phyloP scores from a whole-genome alignment of 1,284 basidiomycete genomes.

The Trametes versicolor region DNA sequence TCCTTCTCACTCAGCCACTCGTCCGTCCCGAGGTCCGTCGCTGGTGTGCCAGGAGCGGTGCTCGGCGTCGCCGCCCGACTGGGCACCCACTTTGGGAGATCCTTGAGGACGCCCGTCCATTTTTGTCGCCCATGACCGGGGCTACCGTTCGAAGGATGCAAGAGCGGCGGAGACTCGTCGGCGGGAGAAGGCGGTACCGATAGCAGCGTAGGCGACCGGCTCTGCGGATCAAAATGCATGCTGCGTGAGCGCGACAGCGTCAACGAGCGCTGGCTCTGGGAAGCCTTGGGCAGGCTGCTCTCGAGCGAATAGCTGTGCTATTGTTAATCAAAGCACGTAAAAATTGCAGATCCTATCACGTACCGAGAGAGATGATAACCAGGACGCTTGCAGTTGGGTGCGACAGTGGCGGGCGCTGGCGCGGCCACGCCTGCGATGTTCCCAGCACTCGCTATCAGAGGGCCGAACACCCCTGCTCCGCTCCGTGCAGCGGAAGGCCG shows the following conservation, averaged over 20 bases:
- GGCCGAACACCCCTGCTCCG: conserved; percentile 76
- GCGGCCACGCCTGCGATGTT: conserved; percentile 70
- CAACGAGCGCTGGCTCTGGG: conserved; percentile 3
- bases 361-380: conserved; percentile 76
- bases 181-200: conserved; percentile 29
- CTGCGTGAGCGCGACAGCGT: conserved; percentile 38
- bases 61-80: conserved; percentile 36
- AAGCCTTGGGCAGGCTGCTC: conserved; percentile 33
- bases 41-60: conserved; percentile 39
- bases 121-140: conserved; percentile 30
- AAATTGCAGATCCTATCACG: not conserved
- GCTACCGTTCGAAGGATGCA: conserved; percentile 21
- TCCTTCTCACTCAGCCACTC: conserved; percentile 44
- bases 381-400: conserved; percentile 72
- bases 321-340: not conserved
- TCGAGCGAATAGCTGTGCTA: conserved; percentile 41
- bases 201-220: conserved; percentile 10
- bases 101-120: conserved; percentile 48
- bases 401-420: conserved; percentile 62
- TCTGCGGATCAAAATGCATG: conserved; percentile 33
- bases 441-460: conserved; percentile 77
- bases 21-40: conserved; percentile 35
- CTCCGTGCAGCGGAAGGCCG: conserved; percentile 61
- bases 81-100: conserved; percentile 44
- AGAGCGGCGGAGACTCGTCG: conserved; percentile 28